Evolutionary conservation across 2,329 filamentous ascomycete genomes (phyloP).

Genomic region (Botrytis sinoallii): DNA sequence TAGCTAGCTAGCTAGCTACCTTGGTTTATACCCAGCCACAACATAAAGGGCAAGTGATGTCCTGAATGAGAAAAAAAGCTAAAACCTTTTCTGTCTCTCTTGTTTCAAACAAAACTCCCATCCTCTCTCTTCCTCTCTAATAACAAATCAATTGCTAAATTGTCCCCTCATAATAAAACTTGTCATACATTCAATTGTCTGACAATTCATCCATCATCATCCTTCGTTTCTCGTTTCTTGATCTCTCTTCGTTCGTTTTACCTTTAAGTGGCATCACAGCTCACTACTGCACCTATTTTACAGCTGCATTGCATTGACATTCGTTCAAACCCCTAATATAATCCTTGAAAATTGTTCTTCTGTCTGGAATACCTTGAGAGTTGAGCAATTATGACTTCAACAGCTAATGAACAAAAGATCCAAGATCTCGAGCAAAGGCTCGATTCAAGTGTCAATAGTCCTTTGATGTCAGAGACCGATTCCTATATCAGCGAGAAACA

Average conservation of each 20-base stretch:
- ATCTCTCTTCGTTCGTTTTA: conserved; percentile 3
- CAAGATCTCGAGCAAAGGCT: conserved; percentile 21
- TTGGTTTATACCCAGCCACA: background rate
- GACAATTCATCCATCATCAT: conserved; percentile 8
- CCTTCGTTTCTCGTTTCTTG: conserved; percentile 10
- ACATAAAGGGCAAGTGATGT: conserved; percentile 5
- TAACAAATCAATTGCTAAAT: background rate
- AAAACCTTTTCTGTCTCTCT: background rate
- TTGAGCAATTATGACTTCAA: conserved; percentile 23
- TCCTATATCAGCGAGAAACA: conserved; percentile 14
- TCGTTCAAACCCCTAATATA: conserved; percentile 7
- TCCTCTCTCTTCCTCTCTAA: background rate
- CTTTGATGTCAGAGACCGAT: conserved; percentile 1
- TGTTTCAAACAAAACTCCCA: background rate
- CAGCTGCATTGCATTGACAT: background rate
- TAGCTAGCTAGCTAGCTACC: background rate
- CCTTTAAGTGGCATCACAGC: conserved; percentile 5
- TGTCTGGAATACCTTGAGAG: background rate
- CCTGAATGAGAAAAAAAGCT: background rate
- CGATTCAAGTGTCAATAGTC: background rate
- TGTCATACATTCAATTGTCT: conserved; percentile 21
- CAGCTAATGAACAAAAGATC: conserved; percentile 26
- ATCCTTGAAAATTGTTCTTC: background rate
- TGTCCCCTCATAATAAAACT: background rate
- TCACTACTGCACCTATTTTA: background rate